A percentile compares a stretch with the other conserved stretches of the same genome.
Conservation (phyloP, 306 rosid species). For the Gastrolobium villosum region DNA sequence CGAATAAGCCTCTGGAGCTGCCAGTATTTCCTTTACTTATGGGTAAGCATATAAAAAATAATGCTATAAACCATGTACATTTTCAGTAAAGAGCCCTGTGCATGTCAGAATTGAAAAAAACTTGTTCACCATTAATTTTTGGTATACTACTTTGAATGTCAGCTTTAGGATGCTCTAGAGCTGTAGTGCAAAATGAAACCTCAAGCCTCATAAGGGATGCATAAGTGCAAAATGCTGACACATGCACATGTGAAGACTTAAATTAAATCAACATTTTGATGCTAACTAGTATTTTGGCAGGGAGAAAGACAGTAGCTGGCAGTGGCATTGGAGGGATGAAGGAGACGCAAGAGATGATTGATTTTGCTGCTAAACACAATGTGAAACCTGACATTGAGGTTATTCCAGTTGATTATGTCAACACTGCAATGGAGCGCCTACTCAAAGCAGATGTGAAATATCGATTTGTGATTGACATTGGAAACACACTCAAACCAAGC, state of each 20-base stretch:
- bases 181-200: too few species aligned
- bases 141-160: not conserved
- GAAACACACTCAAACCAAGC: slow-evolving; percentile 47
- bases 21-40: slow-evolving; percentile 46
- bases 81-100: not conserved
- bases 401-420: slow-evolving; percentile 59
- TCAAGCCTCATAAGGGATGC: too few species aligned
- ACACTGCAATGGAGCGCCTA: slow-evolving; percentile 63
- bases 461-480: slow-evolving; percentile 70
- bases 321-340: slow-evolving; percentile 58
- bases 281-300: slow-evolving; percentile 35
- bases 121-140: not conserved
- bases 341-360: slow-evolving; percentile 67
- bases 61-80: not conserved
- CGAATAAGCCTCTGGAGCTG: slow-evolving; percentile 59
- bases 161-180: too few species aligned
- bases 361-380: slow-evolving; percentile 62
- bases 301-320: slow-evolving; percentile 58
- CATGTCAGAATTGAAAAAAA: too few species aligned
- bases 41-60: slow-evolving; percentile 39
- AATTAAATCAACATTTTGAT: not conserved
- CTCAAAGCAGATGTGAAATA: slow-evolving; percentile 61
- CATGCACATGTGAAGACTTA: too few species aligned
- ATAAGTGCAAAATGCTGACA: too few species aligned
- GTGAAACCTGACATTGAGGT: slow-evolving; percentile 63